Base-by-base conservation (phyloP, 345 rosid genomes). In the Aquilaria sinensis region DNA sequence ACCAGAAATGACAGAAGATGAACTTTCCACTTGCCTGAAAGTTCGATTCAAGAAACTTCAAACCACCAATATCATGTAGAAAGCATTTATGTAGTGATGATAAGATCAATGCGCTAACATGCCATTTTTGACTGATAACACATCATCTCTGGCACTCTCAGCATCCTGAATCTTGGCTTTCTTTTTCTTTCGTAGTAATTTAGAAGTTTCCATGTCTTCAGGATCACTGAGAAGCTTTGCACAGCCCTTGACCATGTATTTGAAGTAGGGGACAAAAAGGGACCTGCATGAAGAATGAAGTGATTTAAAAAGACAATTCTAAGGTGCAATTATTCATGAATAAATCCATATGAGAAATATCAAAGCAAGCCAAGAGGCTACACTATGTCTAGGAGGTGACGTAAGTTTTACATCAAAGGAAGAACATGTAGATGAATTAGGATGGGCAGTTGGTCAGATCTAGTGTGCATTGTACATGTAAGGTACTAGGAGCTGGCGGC, bases 241-340 rank as follows among this genome's bases (percentile, higher is more conserved):
- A 62, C 85, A 85, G 62, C 79, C 79, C 67, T 85, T 94, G 47
- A 85, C 84, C 72, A 94, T 37, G 69, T 79, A 82, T 70, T 90
- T 90, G 78, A 90, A 90, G 73, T 90, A 94, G 16, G 95, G 96
- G 49, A 94, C 97, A 73, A 90, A 90, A 47, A 94, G 76, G 23
- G 96, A 88, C 77, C 99, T 94, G 85, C 80, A 79, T 3, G 12
- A 50, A 51, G 12, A 23, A 47, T 49, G 7, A 4, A 33, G 9
- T 16, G 11, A 6, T 29, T 3, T 37, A 31, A 33, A 37, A 10
- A 56, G 2, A 10, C 11, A 23, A 6, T 48, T 50, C 1, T 7
- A 50, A 51, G 45, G 34, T 1, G 1, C 31, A 52, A 12, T 23
- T 23, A 15, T 34, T 32, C 0, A 32, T 49, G 48, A 61, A 10